phyloP scores from a whole-genome alignment of 1,139 yeast species.

The Blastobotrys proliferans region DNA sequence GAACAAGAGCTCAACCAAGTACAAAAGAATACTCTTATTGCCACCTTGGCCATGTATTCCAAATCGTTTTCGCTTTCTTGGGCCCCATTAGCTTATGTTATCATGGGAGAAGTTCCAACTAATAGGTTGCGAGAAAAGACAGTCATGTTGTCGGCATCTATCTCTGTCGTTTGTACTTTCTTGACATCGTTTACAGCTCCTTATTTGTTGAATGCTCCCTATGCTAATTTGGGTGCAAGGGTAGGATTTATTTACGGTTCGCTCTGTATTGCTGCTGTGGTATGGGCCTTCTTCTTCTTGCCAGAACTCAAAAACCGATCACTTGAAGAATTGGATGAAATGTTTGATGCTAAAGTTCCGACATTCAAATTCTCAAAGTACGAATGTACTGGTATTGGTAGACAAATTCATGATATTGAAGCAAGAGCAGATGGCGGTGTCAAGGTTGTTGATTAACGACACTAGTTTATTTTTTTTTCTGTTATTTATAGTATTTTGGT shows the following conservation, averaged over 20 bases:
- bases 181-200: slow-evolving; percentile 14
- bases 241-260: slow-evolving; percentile 14
- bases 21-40: slow-evolving; percentile 6
- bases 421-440: slow-evolving; percentile 1
- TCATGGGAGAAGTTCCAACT: slow-evolving; percentile 14
- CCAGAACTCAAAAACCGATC: slow-evolving; percentile 41
- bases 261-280: neutral
- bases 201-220: slow-evolving; percentile 14
- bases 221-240: slow-evolving; percentile 14
- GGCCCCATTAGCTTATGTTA: slow-evolving; percentile 15
- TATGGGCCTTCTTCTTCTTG: slow-evolving; percentile 35
- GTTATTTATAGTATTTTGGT: no score
- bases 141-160: slow-evolving; percentile 9
- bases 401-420: slow-evolving; percentile 3
- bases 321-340: slow-evolving; percentile 44
- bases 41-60: slow-evolving; percentile 5
- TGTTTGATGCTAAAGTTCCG: slow-evolving; percentile 28
- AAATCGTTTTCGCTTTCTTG: slow-evolving; percentile 10
- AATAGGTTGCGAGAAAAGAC: slow-evolving; percentile 13
- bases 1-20: neutral
- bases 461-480: no score
- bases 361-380: slow-evolving; percentile 8
- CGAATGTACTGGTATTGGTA: slow-evolving; percentile 7
- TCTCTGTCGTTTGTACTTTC: slow-evolving; percentile 12
- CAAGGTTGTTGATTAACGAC: no score